phyloP scores from a whole-genome alignment of 768 basidiomycete species.

The Naganishia kalamii region DNA sequence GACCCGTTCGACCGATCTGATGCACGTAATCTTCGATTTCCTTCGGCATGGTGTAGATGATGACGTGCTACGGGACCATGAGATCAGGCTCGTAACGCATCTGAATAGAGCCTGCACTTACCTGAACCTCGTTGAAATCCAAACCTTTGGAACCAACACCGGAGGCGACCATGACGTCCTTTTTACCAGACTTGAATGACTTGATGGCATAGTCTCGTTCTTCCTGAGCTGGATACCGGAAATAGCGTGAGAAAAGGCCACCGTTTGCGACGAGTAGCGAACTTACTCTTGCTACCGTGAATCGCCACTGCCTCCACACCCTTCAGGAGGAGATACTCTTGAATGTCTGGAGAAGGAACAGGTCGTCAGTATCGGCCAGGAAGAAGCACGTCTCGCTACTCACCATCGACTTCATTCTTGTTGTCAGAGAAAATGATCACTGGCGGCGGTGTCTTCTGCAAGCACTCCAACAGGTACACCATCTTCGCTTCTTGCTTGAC shows the following conservation, averaged over 20 bases:
- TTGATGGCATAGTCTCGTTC: constrained; percentile 98
- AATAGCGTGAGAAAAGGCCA: background rate
- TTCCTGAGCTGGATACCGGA: constrained; percentile 67
- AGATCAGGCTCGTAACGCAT: background rate
- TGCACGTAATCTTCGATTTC: constrained; percentile 99
- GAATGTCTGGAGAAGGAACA: constrained; percentile 65
- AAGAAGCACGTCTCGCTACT: constrained; percentile 27
- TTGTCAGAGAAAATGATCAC: constrained; percentile 98
- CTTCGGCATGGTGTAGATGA: constrained; percentile 99
- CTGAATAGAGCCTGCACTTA: constrained; percentile 3
- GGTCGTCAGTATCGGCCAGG: too few relatives aligned
- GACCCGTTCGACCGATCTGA: constrained; percentile 95
- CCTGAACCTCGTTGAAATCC: constrained; percentile 86
- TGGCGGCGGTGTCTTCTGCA: constrained; percentile 97
- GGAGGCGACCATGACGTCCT: constrained; percentile 99
- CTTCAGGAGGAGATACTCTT: constrained; percentile 92
- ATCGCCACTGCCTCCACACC: constrained; percentile 98
- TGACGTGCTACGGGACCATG: constrained; percentile 69
- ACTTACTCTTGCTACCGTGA: constrained; percentile 89
- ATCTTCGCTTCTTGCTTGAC: constrained; percentile 99
- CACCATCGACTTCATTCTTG: constrained; percentile 99
- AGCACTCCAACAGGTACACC: constrained; percentile 94
- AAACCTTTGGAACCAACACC: constrained; percentile 96
- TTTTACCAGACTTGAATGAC: constrained; percentile 92
- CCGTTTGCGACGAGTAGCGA: background rate